Base-by-base conservation (phyloP, 2,329 filamentous ascomycete genomes). In the Cladosporium velox region DNA sequence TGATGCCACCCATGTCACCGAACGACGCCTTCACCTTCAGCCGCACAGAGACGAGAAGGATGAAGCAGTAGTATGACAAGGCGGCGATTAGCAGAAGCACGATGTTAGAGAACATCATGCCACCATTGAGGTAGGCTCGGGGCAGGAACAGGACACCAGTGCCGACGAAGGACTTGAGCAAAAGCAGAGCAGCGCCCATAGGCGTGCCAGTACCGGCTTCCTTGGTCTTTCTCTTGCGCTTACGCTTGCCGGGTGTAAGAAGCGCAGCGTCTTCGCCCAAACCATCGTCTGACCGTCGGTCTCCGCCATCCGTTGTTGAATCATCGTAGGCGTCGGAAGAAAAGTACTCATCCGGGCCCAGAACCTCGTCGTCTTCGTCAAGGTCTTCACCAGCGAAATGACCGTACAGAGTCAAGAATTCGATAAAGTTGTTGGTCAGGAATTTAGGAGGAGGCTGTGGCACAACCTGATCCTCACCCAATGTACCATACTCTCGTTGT, bases 331-430 rank as follows among this genome's bases (percentile, higher is more conserved):
- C 84, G 71, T 91, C 91, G 0, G 92, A 93, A 8, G 89, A 90
- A 76, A 97, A 97, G 78, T 97, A 97, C 75, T 97, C 94, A 76
- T 96, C 91, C 1, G 92, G 92, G 5, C 86, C 88, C 15, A 97
- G 82, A 1, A 89, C 91, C 77, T 98, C 94, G 72, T 98, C 95
- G 72, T 98, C 95, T 78, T 99, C 95, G 77, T 97, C 93, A 14
- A 99, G 85, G 76, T 97, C 91, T 79, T 99, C 95, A 79, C 95
- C 95, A 1, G 95, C 95, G 77, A 99, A 99, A 80, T 99, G 95
- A 4, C 95, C 95, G 73, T 97, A 99, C 34, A 99, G 86, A 8
- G 92, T 93, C 60, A 99, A 78, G 73, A 99, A 99, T 77, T 99
- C 96, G 67, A 99, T 86, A 76, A 99, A 99, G 79, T 91, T 99